These are phyloP conservation scores for Trypanosoma avium DNA, from an alignment of 208 protist genomes.

Conservation along the genomic window DNA sequence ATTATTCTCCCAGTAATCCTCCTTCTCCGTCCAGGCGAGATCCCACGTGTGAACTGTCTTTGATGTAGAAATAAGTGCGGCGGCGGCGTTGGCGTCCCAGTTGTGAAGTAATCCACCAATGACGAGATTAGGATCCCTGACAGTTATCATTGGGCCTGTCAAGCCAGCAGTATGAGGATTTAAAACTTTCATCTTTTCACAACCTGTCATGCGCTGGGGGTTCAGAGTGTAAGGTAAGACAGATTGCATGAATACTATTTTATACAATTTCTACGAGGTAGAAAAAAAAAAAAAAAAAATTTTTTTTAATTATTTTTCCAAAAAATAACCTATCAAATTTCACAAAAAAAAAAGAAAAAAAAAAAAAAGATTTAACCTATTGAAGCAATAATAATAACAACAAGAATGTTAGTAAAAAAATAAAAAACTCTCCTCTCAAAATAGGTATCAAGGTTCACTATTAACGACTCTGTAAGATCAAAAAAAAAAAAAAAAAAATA, in stretches of 20 bases:
- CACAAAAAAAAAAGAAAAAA: too few species aligned
- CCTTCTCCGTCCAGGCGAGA: slow-evolving; percentile 74
- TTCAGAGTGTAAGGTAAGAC: slow-evolving; percentile 87
- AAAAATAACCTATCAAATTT: too few species aligned
- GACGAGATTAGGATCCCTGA: slow-evolving; percentile 63
- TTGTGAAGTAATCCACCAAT: slow-evolving; percentile 73
- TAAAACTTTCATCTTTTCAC: slow-evolving; percentile 76
- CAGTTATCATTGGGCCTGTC: slow-evolving; percentile 65
- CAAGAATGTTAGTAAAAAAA: too few species aligned
- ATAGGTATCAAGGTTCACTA: background rate
- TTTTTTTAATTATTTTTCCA: too few species aligned
- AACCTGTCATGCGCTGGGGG: slow-evolving; percentile 71
- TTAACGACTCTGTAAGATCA: background rate
- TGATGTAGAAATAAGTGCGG: slow-evolving; percentile 47
- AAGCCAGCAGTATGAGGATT: slow-evolving; percentile 63
- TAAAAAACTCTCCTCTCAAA: too few species aligned
- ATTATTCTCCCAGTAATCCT: slow-evolving; percentile 75
- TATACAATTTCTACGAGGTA: background rate
- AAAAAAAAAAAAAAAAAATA: slow-evolving; percentile 8
- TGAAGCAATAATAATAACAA: too few species aligned
- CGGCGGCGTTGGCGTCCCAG: slow-evolving; percentile 81
- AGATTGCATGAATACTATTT: slow-evolving; percentile 73
- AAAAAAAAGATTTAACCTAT: too few species aligned
- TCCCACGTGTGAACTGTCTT: slow-evolving; percentile 76
- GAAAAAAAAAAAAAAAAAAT: slow-evolving; percentile 21